Percentiles rank a stretch among this genome's conserved stretches.
Conservation (phyloP, 768 basidiomycete species). For the Coprinopsis sp. region DNA sequence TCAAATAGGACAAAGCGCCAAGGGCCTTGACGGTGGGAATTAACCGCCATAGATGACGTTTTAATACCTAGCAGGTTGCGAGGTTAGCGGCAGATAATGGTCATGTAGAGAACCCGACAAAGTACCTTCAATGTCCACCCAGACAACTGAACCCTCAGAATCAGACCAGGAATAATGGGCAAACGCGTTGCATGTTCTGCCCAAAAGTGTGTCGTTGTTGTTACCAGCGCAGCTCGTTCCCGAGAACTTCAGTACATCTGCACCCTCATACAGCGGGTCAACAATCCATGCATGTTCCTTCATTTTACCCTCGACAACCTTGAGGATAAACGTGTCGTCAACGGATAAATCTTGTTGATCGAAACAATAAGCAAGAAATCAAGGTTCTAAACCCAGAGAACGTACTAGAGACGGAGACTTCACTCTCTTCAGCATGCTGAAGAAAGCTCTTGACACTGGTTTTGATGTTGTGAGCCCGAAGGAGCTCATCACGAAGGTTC, state of each 20-base stretch:
- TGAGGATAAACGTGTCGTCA: background rate
- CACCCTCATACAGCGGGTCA: background rate
- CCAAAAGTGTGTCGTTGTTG: background rate
- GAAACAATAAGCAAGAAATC: too few species aligned
- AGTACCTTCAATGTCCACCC: too few species aligned
- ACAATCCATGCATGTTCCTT: background rate
- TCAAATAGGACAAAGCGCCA: too few species aligned
- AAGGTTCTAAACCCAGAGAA: too few species aligned
- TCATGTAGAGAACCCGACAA: too few species aligned
- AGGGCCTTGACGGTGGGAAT: too few species aligned
- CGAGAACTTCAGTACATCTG: background rate
- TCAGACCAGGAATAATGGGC: too few species aligned
- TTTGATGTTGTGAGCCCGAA: background rate
- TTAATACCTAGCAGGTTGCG: too few species aligned
- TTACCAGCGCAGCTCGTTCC: background rate
- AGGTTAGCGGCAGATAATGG: too few species aligned
- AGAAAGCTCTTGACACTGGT: background rate
- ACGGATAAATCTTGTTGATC: background rate
- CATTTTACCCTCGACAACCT: background rate
- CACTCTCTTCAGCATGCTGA: background rate
- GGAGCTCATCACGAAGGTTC: background rate
- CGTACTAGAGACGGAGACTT: background rate
- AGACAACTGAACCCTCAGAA: too few species aligned
- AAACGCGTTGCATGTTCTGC: too few species aligned
- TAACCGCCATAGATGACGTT: too few species aligned